Evolutionary conservation across 2,329 filamentous ascomycete genomes (phyloP), one percentile per base, ranked within the genome.

Genomic region (Keithomyces neogunnii): DNA sequence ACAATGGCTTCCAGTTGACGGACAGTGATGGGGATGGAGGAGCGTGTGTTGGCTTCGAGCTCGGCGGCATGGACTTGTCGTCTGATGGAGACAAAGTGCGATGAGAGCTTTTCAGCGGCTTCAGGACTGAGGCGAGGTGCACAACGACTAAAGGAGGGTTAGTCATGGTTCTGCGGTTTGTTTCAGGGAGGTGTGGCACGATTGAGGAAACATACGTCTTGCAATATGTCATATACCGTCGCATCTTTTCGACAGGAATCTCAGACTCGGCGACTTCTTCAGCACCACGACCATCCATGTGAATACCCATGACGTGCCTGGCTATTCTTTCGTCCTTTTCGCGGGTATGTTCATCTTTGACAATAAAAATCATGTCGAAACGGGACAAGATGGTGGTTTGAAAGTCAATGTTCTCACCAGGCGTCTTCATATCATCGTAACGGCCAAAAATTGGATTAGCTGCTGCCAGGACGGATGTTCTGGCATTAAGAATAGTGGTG

Each of bases 351-450:
- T 95, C 90, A 67, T 99, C 93, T 60, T 88, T 89, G 56, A 99
- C 92, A 59, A 99, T 96, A 74, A 97, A 99, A 58, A 99, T 97
- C 89, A 99, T 96, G 69, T 99, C 93, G 67, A 99, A 99, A 79
- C 93, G 88, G 2, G 92, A 97, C 58, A 99, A 67, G 62, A 99
- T 97, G 3, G 93, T 99, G 0, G 93, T 99, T 65, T 99, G 93
- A 70, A 99, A 99, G 70, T 99, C 93, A 59, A 99, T 99, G 66
- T 99, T 99, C 70, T 99, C 93, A 53, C 93, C 93, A 0, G 93
- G 93, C 0, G 88, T 90, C 69, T 97, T 97, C 75, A 99, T 85
- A 63, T 99, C 93, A 67, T 99, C 93, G 70, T 99, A 99, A 30
- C 93, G 86, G 50, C 93, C 93, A 63, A 97, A 99, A 53, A 99